Evolutionary conservation across 2,329 filamentous ascomycete genomes (phyloP).

Genomic region (Colletotrichum siamense): DNA sequence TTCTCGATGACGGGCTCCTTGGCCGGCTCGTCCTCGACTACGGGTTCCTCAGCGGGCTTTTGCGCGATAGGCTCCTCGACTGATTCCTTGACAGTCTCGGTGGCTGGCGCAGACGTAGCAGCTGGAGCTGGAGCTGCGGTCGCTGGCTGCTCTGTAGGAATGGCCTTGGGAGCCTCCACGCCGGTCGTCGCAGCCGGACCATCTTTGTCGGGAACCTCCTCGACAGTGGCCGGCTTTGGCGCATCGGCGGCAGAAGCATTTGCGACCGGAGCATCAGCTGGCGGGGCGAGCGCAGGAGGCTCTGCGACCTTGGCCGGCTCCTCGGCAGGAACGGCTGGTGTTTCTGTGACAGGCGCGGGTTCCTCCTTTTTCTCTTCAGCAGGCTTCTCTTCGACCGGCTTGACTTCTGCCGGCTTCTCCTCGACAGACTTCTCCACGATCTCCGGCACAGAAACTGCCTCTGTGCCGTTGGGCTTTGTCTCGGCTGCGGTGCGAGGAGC

Average conservation of each 20-base stretch:
- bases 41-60: constrained; percentile 30
- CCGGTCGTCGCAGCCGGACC: constrained; percentile 28
- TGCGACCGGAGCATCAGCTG: constrained; percentile 9
- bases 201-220: constrained; percentile 16
- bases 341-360: not conserved
- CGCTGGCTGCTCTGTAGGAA: constrained; percentile 6
- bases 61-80: constrained; percentile 27
- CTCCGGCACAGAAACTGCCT: not conserved
- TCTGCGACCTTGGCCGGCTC: constrained; percentile 27
- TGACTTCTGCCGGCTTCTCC: not conserved
- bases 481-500: not conserved
- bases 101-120: not conserved
- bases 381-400: not conserved
- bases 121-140: constrained; percentile 12
- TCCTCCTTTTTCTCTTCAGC: constrained; percentile 12
- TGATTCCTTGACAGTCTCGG: constrained; percentile 7
- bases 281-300: constrained; percentile 22
- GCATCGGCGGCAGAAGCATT: constrained; percentile 37
- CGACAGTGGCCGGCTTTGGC: constrained; percentile 28
- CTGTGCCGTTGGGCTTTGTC: not conserved
- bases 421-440: not conserved
- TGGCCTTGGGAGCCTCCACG: constrained; percentile 25
- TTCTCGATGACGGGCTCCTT: constrained; percentile 37
- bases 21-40: constrained; percentile 25
- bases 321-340: constrained; percentile 10